Evolutionary conservation across 2,329 filamentous ascomycete species (phyloP), one percentile per base, ranked within the genome.

Genomic region (Seiridium unicorne): DNA sequence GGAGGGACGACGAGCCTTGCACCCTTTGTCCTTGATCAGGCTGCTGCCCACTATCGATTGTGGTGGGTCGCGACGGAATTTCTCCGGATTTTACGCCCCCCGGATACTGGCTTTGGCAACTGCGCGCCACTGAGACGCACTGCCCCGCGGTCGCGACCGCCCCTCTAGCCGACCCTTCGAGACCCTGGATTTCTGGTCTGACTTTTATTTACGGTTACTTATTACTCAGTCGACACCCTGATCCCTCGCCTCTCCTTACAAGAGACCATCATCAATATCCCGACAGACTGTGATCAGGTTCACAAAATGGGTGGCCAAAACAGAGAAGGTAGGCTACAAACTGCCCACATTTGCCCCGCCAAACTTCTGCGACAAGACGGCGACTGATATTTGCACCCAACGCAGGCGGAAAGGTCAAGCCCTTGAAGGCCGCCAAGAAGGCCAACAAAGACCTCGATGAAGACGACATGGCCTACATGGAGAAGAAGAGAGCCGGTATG

Each of bases 341-440:
- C 34, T 36, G 38, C 54, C 59, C 44, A 11, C 26, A 4, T 35
- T 46, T 7, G 53, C 34, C 57, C 57, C 53, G 7, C 32, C 9
- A 40, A 3, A 13, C 18, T 8, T 11, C 61, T 26, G 40, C 40
- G 18, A 48, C n/a, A 51, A 34, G 42, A 38, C 38, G 49, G n/a
- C 54, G 47, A 49, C 51, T 63, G 54, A 62, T 51, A 57, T 54
- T 64, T 67, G 62, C 66, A 62, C 64, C 65, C 56, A 55, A 31
- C 57, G 34, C 44, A 93, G 90, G 89, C 75, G 90, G 90, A 82
- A 93, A 93, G 83, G 86, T 80, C 68, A 92, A 93, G 85, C 90
- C 90, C 68, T 81, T 92, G 78, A 97, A 97, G 89, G 85, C 89
- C 67, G 82, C 92, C 63, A 97, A 97, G 88, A 96, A 94, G 85